phyloP scores from a whole-genome alignment of 2,329 filamentous ascomycete genomes.

The Penicillium decumbens region DNA sequence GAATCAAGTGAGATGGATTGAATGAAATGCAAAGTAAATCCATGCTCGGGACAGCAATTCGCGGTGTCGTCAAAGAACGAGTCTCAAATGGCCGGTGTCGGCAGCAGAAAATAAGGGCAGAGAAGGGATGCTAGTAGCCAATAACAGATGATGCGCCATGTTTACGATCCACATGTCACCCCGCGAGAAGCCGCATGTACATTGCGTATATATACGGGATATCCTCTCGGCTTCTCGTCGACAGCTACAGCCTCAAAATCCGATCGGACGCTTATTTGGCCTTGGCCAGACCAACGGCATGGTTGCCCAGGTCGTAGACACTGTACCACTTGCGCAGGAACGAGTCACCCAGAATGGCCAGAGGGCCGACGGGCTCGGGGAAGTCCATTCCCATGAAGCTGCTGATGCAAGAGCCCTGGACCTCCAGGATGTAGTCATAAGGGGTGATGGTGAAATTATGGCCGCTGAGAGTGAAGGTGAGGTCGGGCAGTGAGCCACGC shows the following conservation, averaged over 20 bases:
- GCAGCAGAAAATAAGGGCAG: conserved; percentile 4
- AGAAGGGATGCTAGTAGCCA: conserved; percentile 11
- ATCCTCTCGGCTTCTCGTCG: conserved; percentile 11
- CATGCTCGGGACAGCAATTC: conserved; percentile 12
- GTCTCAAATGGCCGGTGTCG: conserved; percentile 4
- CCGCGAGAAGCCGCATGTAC: conserved; percentile 10
- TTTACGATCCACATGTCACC: conserved; percentile 10
- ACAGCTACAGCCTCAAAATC: conserved; percentile 10
- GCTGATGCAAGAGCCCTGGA: conserved; percentile 93
- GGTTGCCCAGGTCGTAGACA: conserved; percentile 89
- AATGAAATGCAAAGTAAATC: conserved; percentile 17
- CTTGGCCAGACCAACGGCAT: conserved; percentile 82
- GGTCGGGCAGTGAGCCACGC: conserved; percentile 77
- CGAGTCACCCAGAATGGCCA: conserved; percentile 77
- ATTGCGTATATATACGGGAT: conserved; percentile 19
- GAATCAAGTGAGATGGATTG: conserved; percentile 6
- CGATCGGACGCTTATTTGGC: conserved; percentile 57
- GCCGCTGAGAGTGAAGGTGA: conserved; percentile 84
- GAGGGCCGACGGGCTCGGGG: conserved; percentile 76
- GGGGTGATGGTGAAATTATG: conserved; percentile 88
- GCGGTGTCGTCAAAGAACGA: conserved; percentile 8
- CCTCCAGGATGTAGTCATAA: conserved; percentile 92
- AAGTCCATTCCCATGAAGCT: conserved; percentile 97
- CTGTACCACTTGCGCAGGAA: conserved; percentile 68
- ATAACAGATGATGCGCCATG: conserved; percentile 5